Evolutionary conservation across 108 stramenopile species (phyloP).

Genomic region (Pseudonitzschia multiseries): DNA sequence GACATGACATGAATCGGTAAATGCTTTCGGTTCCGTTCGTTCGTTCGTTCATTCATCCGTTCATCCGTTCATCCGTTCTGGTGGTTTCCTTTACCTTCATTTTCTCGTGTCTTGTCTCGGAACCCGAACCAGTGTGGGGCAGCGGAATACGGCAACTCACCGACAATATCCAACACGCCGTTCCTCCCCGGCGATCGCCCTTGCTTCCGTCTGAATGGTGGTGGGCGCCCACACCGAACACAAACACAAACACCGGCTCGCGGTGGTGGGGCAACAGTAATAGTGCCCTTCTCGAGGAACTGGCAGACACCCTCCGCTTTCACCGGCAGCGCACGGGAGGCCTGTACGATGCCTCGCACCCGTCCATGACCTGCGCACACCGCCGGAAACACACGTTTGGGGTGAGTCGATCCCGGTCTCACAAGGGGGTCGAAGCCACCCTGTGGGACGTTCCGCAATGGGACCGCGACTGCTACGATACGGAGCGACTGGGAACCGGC

Average conservation of each 20-base stretch:
- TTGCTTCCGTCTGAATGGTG: background rate
- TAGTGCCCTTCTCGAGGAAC: constrained; percentile 14
- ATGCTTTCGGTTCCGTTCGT: too few relatives aligned
- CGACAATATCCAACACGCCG: background rate
- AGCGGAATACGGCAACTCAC: constrained; percentile 23
- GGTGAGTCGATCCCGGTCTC: constrained; percentile 21
- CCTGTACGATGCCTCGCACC: constrained; percentile 14
- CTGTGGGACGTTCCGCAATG: constrained; percentile 30
- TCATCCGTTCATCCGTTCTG: too few relatives aligned
- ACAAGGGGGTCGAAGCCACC: constrained; percentile 36
- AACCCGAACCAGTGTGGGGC: constrained; percentile 25
- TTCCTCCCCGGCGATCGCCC: background rate
- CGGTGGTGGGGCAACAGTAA: too few relatives aligned
- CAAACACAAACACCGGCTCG: too few relatives aligned
- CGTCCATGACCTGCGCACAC: constrained; percentile 9
- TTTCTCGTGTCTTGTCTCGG: background rate
- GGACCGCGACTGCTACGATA: background rate
- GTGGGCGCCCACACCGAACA: too few relatives aligned
- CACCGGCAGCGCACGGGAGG: constrained; percentile 29
- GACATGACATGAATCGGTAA: too few relatives aligned
- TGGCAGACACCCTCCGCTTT: constrained; percentile 25
- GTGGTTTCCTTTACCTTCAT: too few relatives aligned
- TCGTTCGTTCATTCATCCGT: too few relatives aligned
- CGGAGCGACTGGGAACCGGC: too few relatives aligned
- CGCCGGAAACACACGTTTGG: constrained; percentile 32